Percentiles rank a stretch among this genome's conserved stretches.
Evolutionary conservation across 2,329 filamentous ascomycete genomes (phyloP).

Genomic region (Botrytis sinoallii): DNA sequence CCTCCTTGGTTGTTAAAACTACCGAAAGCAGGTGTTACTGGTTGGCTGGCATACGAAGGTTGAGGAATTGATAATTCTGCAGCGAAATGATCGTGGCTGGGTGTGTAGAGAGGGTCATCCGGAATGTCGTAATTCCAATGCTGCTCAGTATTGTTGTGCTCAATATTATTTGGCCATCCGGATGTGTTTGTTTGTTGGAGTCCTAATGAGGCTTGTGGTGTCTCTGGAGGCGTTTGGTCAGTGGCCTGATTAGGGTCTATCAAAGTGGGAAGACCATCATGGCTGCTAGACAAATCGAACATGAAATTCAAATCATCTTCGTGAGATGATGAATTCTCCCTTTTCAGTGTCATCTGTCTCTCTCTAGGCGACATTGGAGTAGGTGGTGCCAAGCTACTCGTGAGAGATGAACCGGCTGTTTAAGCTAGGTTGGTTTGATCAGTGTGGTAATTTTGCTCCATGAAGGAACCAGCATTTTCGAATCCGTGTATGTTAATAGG

Average conservation of each 20-base stretch:
- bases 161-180: conserved; percentile 23
- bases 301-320: conserved; percentile 27
- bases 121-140: conserved; percentile 31
- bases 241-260: background rate
- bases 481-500: conserved; percentile 35
- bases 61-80: conserved; percentile 34
- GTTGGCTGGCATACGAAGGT: conserved; percentile 34
- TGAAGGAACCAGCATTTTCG: conserved; percentile 30
- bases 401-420: conserved; percentile 32
- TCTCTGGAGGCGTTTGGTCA: conserved; percentile 33
- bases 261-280: background rate
- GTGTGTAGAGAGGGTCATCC: conserved; percentile 35
- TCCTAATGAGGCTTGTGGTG: conserved; percentile 30
- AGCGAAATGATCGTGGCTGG: conserved; percentile 31
- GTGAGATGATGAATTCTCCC: conserved; percentile 29
- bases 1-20: conserved; percentile 32
- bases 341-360: conserved; percentile 32
- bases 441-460: conserved; percentile 34
- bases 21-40: conserved; percentile 36
- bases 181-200: conserved; percentile 20
- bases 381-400: conserved; percentile 36
- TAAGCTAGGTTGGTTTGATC: conserved; percentile 28
- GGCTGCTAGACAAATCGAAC: conserved; percentile 24
- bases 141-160: conserved; percentile 26
- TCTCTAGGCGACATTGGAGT: conserved; percentile 37